These are phyloP conservation scores for Lentinula sp. DNA, from an alignment of 768 basidiomycete species.

Conservation along the genomic window DNA sequence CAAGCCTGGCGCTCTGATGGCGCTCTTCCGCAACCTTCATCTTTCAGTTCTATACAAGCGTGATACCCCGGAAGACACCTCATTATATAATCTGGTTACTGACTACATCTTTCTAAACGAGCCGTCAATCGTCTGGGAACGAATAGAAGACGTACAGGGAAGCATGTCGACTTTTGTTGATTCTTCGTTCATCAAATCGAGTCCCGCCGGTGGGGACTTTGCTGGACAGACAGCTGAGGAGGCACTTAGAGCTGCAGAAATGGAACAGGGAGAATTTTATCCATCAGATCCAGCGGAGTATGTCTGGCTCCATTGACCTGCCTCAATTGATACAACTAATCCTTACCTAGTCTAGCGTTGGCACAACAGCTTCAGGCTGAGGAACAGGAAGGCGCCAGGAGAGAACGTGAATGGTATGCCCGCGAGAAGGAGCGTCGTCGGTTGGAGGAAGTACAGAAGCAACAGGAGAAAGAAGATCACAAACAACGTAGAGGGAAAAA, in stretches of 20 bases:
- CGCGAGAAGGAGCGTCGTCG: slow-evolving; percentile 23
- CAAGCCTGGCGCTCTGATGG: slow-evolving; percentile 50
- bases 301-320: slow-evolving; percentile 18
- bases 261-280: slow-evolving; percentile 30
- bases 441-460: slow-evolving; percentile 15
- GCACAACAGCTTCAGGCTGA: slow-evolving; percentile 77
- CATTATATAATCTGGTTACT: slow-evolving; percentile 79
- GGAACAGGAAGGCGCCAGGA: slow-evolving; percentile 55
- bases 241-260: slow-evolving; percentile 45
- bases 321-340: background rate
- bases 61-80: slow-evolving; percentile 23
- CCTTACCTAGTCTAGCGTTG: slow-evolving; percentile 46
- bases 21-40: slow-evolving; percentile 88
- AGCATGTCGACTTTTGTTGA: slow-evolving; percentile 75
- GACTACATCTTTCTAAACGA: slow-evolving; percentile 79
- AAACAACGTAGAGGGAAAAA: slow-evolving; percentile 21
- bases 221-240: slow-evolving; percentile 68
- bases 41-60: slow-evolving; percentile 80
- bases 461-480: slow-evolving; percentile 20
- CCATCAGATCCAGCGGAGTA: slow-evolving; percentile 56
- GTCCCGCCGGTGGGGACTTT: slow-evolving; percentile 75
- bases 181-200: slow-evolving; percentile 54
- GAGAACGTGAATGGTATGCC: slow-evolving; percentile 25
- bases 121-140: slow-evolving; percentile 84
- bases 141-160: slow-evolving; percentile 83